phyloP scores from a whole-genome alignment of 2,329 filamentous ascomycete species.

The Berkeleyomyces basicola region DNA sequence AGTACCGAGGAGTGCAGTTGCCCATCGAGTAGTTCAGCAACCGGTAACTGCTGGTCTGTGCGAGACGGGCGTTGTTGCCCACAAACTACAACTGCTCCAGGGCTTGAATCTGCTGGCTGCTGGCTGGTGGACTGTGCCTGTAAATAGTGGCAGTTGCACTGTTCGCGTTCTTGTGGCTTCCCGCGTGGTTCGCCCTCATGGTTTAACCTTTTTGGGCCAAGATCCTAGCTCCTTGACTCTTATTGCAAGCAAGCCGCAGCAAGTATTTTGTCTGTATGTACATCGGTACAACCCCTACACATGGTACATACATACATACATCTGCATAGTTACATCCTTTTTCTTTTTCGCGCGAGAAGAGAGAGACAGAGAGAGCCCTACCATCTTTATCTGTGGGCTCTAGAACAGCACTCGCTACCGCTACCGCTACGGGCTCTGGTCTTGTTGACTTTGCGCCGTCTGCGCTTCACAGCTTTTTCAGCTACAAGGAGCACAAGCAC shows the following conservation, averaged over 20 bases:
- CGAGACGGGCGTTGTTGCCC: no score
- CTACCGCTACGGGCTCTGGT: background rate
- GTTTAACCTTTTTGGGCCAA: slow-evolving; percentile 1
- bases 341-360: background rate
- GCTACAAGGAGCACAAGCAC: background rate
- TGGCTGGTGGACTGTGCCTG: background rate
- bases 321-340: background rate
- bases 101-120: no score
- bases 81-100: no score
- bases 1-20: no score
- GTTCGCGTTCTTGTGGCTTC: background rate
- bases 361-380: no score
- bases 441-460: background rate
- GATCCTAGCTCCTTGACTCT: background rate
- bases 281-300: no score
- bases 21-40: no score
- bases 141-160: background rate
- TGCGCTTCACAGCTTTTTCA: background rate
- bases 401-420: no score
- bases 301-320: no score
- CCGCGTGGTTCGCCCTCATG: background rate
- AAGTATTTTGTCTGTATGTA: no score
- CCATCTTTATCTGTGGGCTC: background rate
- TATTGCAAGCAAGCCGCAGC: background rate
- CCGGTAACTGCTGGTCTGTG: no score